Evolutionary conservation across 306 rosid genomes (phyloP).

Genomic region (Fagus sylvatica): DNA sequence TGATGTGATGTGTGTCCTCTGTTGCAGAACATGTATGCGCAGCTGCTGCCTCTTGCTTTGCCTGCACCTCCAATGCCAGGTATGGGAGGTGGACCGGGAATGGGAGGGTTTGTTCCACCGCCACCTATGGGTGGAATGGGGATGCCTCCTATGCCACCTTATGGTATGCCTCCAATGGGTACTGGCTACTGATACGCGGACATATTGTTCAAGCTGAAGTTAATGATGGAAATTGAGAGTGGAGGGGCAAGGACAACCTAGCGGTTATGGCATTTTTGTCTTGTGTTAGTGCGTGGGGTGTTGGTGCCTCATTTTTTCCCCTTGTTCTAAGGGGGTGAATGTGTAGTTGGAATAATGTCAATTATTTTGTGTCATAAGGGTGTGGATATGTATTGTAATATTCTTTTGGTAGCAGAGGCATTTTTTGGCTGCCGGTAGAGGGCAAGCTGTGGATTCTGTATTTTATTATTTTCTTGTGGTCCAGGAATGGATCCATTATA

Average conservation of each 20-base stretch:
- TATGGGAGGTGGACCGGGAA: slow-evolving; percentile 69
- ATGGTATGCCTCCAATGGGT: slow-evolving; percentile 98
- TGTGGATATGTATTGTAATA: slow-evolving; percentile 65
- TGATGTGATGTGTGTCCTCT: slow-evolving; percentile 25
- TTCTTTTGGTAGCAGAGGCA: slow-evolving; percentile 71
- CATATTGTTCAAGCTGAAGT: background rate
- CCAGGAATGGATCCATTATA: slow-evolving; percentile 33
- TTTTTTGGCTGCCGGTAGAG: slow-evolving; percentile 59
- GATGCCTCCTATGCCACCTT: slow-evolving; percentile 99
- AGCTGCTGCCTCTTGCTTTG: slow-evolving; percentile 92
- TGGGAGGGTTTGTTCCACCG: slow-evolving; percentile 77
- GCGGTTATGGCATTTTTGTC: slow-evolving; percentile 32
- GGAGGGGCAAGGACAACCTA: slow-evolving; percentile 31
- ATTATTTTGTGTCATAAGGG: slow-evolving; percentile 53
- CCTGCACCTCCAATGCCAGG: slow-evolving; percentile 99
- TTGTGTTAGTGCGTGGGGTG: slow-evolving; percentile 39
- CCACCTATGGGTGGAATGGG: slow-evolving; percentile 97
- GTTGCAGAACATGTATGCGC: slow-evolving; percentile 98
- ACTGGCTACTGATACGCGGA: slow-evolving; percentile 58
- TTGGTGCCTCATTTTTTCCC: slow-evolving; percentile 45
- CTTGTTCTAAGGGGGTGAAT: slow-evolving; percentile 52
- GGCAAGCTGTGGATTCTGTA: slow-evolving; percentile 57
- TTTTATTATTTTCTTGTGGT: slow-evolving; percentile 46
- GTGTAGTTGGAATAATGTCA: slow-evolving; percentile 52
- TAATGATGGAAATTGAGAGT: background rate